Percentiles rank a stretch among this genome's conserved stretches.
These are phyloP conservation scores for Saccharomycopsis sp. DNA, from an alignment of 805 yeast species.

Conservation along the genomic window DNA sequence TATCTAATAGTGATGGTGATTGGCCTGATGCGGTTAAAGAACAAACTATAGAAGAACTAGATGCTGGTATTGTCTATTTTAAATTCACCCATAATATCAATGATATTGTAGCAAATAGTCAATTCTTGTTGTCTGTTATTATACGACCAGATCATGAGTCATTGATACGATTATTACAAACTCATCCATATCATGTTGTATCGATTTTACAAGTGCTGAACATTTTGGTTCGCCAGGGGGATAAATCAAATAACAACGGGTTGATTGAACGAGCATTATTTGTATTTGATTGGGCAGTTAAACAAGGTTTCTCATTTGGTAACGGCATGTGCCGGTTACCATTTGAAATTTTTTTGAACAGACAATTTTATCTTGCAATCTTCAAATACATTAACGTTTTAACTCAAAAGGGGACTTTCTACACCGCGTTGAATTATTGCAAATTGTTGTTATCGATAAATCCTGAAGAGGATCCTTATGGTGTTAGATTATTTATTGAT, in stretches of 20 bases:
- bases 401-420: conserved; percentile 70
- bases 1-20: conserved; percentile 26
- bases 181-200: conserved; percentile 67
- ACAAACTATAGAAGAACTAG: conserved; percentile 32
- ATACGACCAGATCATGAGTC: conserved; percentile 77
- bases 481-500: conserved; percentile 78
- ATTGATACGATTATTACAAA: conserved; percentile 48
- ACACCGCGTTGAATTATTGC: conserved; percentile 70
- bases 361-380: conserved; percentile 68
- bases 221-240: conserved; percentile 71
- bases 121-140: conserved; percentile 58
- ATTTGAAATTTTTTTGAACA: conserved; percentile 63
- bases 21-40: conserved; percentile 44
- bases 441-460: conserved; percentile 61
- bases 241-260: conserved; percentile 64
- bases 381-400: conserved; percentile 65
- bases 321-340: conserved; percentile 59
- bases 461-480: conserved; percentile 79
- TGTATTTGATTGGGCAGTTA: conserved; percentile 70
- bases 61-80: conserved; percentile 49
- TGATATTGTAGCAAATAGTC: conserved; percentile 34
- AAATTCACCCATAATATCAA: conserved; percentile 36
- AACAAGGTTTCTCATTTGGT: conserved; percentile 49
- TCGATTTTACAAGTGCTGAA: conserved; percentile 74
- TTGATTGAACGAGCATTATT: conserved; percentile 71